Base-by-base conservation (phyloP, 1,284 basidiomycete genomes). In the Cronartium quercuum region DNA sequence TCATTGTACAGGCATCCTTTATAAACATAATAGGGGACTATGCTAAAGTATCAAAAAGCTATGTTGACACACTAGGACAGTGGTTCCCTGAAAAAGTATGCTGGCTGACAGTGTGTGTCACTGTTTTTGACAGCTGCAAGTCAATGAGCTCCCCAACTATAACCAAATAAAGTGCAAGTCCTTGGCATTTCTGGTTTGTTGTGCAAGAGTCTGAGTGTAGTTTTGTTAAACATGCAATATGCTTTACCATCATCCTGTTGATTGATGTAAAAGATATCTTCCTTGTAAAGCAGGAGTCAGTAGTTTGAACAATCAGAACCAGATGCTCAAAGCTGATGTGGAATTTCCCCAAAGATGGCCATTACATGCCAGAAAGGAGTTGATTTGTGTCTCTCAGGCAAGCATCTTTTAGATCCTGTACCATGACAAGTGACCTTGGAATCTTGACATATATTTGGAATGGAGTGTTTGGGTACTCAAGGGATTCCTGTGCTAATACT, bases 341-440 rank as follows among this genome's bases (percentile, higher is more conserved):
- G 35, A 40, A 65, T 12, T 65, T 40, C 38, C 62, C 29, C 38
- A 65, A 65, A 12, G 7, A 65, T 2, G 44, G 35, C n/a, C 29
- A 37, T 37, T n/a, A 21, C 24, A 42, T 35, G 3, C 7, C 62
- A n/a, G 35, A 37, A 21, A 66, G 40, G 4, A 66, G 35, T 24
- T 66, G 63, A 24, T 66, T 66, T 2, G 29, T 44, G 51, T 15
- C 40, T 12, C 24, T 42, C 40, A 41, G 42, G 3, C 40, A 24
- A 24, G 63, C 63, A 24, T 66, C 41, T 34, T 66, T 66, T 5
- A 44, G 63, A 29, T 66, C 63, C 51, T 66, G 63, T 34, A 66
- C 40, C 3, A 24, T 29, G 35, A 66, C 63, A n/a, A 66, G 35
- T n/a, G 63, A 44, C 13, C 35, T 34, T 6, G 62, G 62, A 38